Percentiles rank a stretch among this genome's conserved stretches.
These are phyloP conservation scores for Chenopodium quinoa DNA, from an alignment of 148 eudicot genomes.

Conservation along the genomic window DNA sequence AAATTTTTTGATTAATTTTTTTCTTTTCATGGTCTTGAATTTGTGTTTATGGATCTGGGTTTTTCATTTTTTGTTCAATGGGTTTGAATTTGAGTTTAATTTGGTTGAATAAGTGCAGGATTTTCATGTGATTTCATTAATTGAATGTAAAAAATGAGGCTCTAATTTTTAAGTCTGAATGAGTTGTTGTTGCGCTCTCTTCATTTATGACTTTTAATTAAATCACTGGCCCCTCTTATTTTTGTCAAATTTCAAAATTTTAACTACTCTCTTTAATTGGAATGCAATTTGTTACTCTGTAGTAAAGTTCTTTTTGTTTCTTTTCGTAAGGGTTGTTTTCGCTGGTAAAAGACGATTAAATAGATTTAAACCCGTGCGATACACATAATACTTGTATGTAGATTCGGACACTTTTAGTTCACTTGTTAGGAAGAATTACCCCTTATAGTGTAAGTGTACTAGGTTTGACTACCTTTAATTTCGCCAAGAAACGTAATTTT, in stretches of 20 bases:
- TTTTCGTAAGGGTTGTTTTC: neutral
- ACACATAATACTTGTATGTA: no score
- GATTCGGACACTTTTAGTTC: no score
- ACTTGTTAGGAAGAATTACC: no score
- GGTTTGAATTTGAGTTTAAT: neutral
- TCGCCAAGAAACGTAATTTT: no score
- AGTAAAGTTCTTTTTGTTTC: neutral
- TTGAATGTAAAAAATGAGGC: slow-evolving; percentile 1
- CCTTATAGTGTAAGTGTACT: no score
- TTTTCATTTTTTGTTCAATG: neutral
- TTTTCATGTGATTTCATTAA: slow-evolving; percentile 5
- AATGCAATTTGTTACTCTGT: neutral
- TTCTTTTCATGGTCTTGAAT: neutral
- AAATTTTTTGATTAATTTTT: neutral
- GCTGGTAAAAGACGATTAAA: no score
- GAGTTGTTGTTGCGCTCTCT: slow-evolving; percentile 18
- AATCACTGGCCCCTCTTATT: neutral
- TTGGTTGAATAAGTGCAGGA: slow-evolving; percentile 6
- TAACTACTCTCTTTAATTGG: neutral
- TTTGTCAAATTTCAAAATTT: neutral
- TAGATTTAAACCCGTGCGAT: no score
- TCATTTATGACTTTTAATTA: slow-evolving; percentile 22
- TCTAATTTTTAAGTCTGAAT: neutral
- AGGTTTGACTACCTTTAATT: no score
- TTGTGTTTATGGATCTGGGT: neutral